Percentiles rank a stretch among this genome's conserved stretches.
Conservation (phyloP, 2,329 filamentous ascomycete genomes). For the Chaetomiaceae sp. region DNA sequence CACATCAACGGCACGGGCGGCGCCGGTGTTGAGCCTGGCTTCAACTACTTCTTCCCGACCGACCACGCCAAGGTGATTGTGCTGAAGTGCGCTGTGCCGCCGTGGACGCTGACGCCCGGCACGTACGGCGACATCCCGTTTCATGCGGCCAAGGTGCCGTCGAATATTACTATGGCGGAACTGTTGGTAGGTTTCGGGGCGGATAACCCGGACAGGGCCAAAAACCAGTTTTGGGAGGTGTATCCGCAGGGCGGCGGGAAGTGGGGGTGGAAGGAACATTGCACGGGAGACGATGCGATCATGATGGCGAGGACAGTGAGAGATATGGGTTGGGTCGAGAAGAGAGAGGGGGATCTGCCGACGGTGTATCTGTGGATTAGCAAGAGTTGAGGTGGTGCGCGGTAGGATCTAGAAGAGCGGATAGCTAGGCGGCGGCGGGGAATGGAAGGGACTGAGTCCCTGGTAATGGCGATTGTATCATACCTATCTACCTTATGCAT, state of each 20-base stretch:
- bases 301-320: constrained; percentile 49
- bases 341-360: constrained; percentile 41
- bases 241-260: constrained; percentile 50
- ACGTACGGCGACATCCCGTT: constrained; percentile 41
- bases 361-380: constrained; percentile 59
- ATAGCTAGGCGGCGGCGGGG: background rate
- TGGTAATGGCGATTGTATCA: too few species aligned
- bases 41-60: constrained; percentile 58
- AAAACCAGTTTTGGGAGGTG: constrained; percentile 56
- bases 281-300: constrained; percentile 45
- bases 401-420: background rate
- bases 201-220: constrained; percentile 44
- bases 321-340: constrained; percentile 55
- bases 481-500: too few species aligned
- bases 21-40: constrained; percentile 56
- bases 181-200: constrained; percentile 58
- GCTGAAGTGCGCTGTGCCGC: constrained; percentile 45
- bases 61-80: constrained; percentile 58
- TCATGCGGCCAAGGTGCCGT: constrained; percentile 49
- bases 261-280: constrained; percentile 55
- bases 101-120: constrained; percentile 46
- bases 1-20: constrained; percentile 56
- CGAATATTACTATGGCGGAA: constrained; percentile 49
- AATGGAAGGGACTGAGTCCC: too few species aligned
- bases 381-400: constrained; percentile 34